Percentiles rank a stretch among this genome's conserved stretches.
Evolutionary conservation across 2,329 filamentous ascomycete genomes (phyloP).

Genomic region (Penicillium carneum): DNA sequence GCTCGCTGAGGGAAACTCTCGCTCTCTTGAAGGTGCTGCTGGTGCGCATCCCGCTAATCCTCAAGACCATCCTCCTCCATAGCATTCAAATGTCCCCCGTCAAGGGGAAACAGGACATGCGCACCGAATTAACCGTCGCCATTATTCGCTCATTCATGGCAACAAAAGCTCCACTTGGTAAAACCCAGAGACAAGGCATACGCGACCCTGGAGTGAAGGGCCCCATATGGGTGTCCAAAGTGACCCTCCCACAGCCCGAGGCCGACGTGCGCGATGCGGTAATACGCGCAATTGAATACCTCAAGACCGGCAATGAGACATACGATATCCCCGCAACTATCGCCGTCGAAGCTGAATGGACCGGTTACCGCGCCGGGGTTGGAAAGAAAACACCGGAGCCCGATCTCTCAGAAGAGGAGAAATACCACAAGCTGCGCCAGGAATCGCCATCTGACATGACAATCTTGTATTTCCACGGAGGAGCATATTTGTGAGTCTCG

Average conservation of each 20-base stretch:
- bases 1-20: constrained; percentile 32
- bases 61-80: constrained; percentile 54
- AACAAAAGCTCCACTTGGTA: constrained; percentile 61
- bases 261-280: constrained; percentile 54
- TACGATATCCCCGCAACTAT: constrained; percentile 47
- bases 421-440: constrained; percentile 51
- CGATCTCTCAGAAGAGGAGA: constrained; percentile 53
- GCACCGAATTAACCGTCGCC: constrained; percentile 74
- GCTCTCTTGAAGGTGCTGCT: constrained; percentile 50
- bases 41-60: constrained; percentile 50
- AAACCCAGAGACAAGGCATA: constrained; percentile 68
- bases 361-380: constrained; percentile 52
- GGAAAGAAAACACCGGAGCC: constrained; percentile 48
- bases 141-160: constrained; percentile 72
- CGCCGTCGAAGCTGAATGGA: constrained; percentile 57
- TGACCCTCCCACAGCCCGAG: constrained; percentile 66
- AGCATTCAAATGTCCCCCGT: constrained; percentile 71
- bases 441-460: constrained; percentile 52
- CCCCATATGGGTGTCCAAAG: constrained; percentile 79
- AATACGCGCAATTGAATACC: constrained; percentile 48
- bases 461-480: constrained; percentile 58
- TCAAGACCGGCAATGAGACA: constrained; percentile 50
- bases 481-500: constrained; percentile 53
- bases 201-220: constrained; percentile 75
- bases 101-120: constrained; percentile 78